A percentile compares a stretch with the other conserved stretches of the same genome.
Evolutionary conservation across 371 early-diverging fungal species (phyloP).

Genomic region (Thermomucor indicae-seudaticae): DNA sequence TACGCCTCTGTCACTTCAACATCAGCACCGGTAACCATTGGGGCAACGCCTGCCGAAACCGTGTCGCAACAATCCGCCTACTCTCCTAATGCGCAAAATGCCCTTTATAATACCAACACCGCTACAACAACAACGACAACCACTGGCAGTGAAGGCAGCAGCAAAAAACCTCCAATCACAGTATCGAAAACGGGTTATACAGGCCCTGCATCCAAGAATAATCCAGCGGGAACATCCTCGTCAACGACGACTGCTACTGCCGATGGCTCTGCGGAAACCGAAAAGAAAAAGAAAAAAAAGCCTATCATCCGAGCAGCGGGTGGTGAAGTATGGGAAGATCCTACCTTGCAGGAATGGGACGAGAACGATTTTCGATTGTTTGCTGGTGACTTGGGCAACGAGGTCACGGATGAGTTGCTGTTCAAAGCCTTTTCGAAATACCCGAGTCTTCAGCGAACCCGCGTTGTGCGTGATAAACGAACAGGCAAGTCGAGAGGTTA

Average conservation of each 20-base stretch:
- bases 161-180: not conserved
- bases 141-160: too few relatives aligned
- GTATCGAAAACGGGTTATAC: not conserved
- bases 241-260: too few relatives aligned
- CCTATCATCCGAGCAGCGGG: conserved; percentile 78
- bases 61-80: not conserved
- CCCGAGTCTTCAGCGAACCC: conserved; percentile 69
- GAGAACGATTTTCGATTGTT: conserved; percentile 83
- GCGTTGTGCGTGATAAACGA: conserved; percentile 75
- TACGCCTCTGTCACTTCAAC: conserved; percentile 9
- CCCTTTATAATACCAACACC: not conserved
- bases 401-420: conserved; percentile 80
- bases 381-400: conserved; percentile 87
- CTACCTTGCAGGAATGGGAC: conserved; percentile 89
- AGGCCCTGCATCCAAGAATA: conserved; percentile 14
- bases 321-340: conserved; percentile 94
- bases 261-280: not conserved
- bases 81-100: not conserved
- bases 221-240: conserved; percentile 6
- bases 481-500: conserved; percentile 81
- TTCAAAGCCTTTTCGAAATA: conserved; percentile 77
- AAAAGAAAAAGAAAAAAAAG: conserved; percentile 36
- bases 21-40: not conserved
- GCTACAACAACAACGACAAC: not conserved
- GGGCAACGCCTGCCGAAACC: not conserved